Evolutionary conservation across 2,329 filamentous ascomycete genomes (phyloP).

Genomic region (Pseudogymnoascus sp.): DNA sequence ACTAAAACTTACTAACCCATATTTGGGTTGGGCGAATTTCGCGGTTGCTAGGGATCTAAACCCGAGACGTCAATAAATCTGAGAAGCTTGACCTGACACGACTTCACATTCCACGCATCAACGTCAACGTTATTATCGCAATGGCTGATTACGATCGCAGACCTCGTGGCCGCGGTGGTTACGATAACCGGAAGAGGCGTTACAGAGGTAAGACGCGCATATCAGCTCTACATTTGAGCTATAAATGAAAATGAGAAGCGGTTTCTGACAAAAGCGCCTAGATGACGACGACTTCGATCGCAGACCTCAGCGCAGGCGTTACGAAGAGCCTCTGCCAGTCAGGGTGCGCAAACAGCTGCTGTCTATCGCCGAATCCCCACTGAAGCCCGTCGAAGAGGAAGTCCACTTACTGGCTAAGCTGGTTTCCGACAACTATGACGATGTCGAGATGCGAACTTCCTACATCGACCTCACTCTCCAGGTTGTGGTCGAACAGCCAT

Average conservation of each 20-base stretch:
- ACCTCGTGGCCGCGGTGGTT: conserved; percentile 27
- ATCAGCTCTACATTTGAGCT: neutral
- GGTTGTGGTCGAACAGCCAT: conserved; percentile 79
- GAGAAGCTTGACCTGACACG: conserved; percentile 3
- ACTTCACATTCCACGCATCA: conserved; percentile 5
- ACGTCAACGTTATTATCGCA: conserved; percentile 10
- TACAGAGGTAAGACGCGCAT: conserved; percentile 56
- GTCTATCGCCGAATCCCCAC: conserved; percentile 70
- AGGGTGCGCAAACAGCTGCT: conserved; percentile 72
- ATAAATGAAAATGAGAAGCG: conserved; percentile 6
- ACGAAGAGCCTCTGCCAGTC: conserved; percentile 62
- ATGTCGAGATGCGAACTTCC: conserved; percentile 63
- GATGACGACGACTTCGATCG: conserved; percentile 75
- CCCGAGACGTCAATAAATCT: conserved; percentile 8
- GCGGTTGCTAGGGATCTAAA: conserved; percentile 7
- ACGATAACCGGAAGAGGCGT: conserved; percentile 65
- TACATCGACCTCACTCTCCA: conserved; percentile 70
- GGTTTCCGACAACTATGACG: conserved; percentile 77
- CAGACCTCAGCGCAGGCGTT: conserved; percentile 63
- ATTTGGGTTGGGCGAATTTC: conserved; percentile 3
- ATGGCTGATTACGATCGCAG: conserved; percentile 46
- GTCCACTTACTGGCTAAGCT: conserved; percentile 65
- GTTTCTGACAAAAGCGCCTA: conserved; percentile 29
- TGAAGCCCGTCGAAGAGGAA: conserved; percentile 72
- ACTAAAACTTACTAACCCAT: neutral